Evolutionary conservation across 352 stramenopile species (phyloP).

Genomic region (Blastocystis sp.): DNA sequence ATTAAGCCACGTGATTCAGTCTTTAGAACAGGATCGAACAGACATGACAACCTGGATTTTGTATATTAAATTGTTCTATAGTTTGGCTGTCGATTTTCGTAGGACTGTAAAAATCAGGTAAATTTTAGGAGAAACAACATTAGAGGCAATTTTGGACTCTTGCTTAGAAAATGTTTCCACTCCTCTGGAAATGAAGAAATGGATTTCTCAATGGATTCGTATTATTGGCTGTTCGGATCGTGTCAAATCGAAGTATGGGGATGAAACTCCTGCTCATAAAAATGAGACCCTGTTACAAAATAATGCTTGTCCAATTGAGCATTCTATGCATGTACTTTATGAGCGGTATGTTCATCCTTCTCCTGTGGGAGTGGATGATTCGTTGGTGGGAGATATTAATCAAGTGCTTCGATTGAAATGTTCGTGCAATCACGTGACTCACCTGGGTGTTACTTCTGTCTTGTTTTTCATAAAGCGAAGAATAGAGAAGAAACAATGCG

Average conservation of each 20-base stretch:
- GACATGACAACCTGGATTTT: neutral
- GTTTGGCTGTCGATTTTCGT: constrained; percentile 7
- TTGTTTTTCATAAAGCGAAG: neutral
- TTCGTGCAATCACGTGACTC: neutral
- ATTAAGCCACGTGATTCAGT: neutral
- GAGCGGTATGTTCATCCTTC: neutral
- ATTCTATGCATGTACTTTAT: neutral
- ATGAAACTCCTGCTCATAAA: too few relatives aligned
- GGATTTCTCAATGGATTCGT: neutral
- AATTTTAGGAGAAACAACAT: neutral
- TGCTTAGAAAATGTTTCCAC: neutral
- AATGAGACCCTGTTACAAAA: too few relatives aligned
- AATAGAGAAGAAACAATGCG: neutral
- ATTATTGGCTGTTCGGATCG: neutral
- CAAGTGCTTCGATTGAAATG: neutral
- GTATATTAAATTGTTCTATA: constrained; percentile 31
- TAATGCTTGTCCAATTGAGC: neutral
- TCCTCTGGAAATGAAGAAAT: neutral
- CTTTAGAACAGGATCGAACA: neutral
- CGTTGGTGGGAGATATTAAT: neutral
- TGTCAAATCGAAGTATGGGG: neutral
- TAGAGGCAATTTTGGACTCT: neutral
- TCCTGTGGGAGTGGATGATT: neutral
- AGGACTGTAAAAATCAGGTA: neutral
- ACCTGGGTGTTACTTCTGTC: neutral